phyloP scores from a whole-genome alignment of 371 early-diverging fungal species.

The Parasitella parasitica region DNA sequence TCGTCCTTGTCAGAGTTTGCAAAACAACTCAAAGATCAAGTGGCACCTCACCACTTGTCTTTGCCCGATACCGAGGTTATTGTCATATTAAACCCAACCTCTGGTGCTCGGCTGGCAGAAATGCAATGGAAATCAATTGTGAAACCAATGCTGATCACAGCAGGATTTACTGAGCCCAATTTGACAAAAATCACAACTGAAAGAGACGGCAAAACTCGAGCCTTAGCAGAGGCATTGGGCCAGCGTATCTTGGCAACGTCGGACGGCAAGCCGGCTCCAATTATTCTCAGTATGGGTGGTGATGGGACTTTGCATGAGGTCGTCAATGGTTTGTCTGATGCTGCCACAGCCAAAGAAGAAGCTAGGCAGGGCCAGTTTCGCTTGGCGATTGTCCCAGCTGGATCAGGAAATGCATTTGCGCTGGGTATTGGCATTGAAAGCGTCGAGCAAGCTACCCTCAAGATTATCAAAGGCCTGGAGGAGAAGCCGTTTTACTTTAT shows the following conservation, averaged over 20 bases:
- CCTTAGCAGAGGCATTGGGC: conserved; percentile 2
- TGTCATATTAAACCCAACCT: conserved; percentile 23
- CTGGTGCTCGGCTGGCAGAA: conserved; percentile 16
- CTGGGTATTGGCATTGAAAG: conserved; percentile 31
- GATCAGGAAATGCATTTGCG: conserved; percentile 50
- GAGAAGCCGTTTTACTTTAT: conserved; percentile 33
- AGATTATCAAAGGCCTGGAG: conserved; percentile 28
- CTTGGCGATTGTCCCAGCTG: conserved; percentile 42
- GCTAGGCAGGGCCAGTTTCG: conserved; percentile 6
- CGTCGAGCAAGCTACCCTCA: conserved; percentile 32
- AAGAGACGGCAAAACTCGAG: conserved; percentile 9
- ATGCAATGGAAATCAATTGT: conserved; percentile 17
- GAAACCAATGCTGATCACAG: conserved; percentile 23
- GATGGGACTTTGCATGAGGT: conserved; percentile 52
- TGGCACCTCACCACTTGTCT: not conserved
- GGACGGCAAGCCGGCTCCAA: not conserved
- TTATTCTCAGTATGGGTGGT: conserved; percentile 44
- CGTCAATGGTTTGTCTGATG: conserved; percentile 43
- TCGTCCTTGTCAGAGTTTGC: not conserved
- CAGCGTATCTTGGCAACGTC: not conserved
- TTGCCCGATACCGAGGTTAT: not conserved
- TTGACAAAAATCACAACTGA: conserved; percentile 2
- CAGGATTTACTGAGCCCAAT: conserved; percentile 9
- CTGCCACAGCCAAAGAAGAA: not conserved
- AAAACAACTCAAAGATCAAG: not conserved